These are phyloP conservation scores for Drechslera avenae DNA, from an alignment of 2,329 filamentous ascomycete species.

Conservation along the genomic window DNA sequence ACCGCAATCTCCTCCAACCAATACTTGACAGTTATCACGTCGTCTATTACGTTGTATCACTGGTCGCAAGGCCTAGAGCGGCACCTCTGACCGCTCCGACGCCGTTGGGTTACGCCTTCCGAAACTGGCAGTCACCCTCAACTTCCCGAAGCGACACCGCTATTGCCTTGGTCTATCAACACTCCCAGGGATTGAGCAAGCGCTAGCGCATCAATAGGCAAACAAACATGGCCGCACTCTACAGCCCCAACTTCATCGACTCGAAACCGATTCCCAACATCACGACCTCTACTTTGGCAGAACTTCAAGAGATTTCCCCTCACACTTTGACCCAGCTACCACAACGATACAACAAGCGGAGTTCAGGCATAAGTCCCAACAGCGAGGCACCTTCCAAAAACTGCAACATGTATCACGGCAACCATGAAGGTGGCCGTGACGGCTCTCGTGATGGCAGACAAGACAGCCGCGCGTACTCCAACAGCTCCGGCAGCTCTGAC, in stretches of 20 bases:
- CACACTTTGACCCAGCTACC: too few relatives aligned
- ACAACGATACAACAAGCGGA: constrained; percentile 1
- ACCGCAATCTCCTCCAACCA: not conserved
- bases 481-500: constrained; percentile 23
- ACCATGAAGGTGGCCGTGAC: constrained; percentile 11
- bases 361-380: constrained; percentile 8
- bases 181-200: not conserved
- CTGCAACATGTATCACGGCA: constrained; percentile 18
- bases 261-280: constrained; percentile 1
- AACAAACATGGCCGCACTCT: constrained; percentile 11
- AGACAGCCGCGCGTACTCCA: constrained; percentile 13
- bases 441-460: constrained; percentile 13
- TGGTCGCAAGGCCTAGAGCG: too few relatives aligned
- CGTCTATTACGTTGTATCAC: too few relatives aligned
- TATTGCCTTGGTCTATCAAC: not conserved
- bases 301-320: too few relatives aligned
- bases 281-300: not conserved
- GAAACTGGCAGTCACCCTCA: constrained; percentile 14
- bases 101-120: constrained; percentile 9
- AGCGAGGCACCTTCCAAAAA: not conserved
- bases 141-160: not conserved
- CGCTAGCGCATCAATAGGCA: constrained; percentile 4
- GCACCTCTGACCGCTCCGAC: not conserved
- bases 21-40: not conserved
- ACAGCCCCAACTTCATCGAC: not conserved